Base-by-base conservation (phyloP, 116 monocot genomes). In the Iris pallida region DNA sequence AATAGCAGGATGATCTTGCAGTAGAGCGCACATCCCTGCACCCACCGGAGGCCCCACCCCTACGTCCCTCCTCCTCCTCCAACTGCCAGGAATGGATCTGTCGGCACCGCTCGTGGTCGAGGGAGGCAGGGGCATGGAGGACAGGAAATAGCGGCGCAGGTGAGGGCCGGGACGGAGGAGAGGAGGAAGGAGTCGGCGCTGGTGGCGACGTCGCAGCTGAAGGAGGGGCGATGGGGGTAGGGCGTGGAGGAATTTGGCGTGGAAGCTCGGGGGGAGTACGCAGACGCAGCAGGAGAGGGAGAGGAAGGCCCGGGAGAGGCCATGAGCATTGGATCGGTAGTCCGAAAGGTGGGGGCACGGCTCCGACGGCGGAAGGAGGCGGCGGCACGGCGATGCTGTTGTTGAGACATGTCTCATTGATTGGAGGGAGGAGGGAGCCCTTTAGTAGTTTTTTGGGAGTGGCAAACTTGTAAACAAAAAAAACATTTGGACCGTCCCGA, bases 61-160 rank as follows among this genome's bases (percentile, higher is more conserved):
- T n/a, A n/a, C n/a, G n/a, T n/a, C n/a, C n/a, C n/a, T n/a, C n/a
- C n/a, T n/a, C n/a, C n/a, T n/a, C n/a, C n/a, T n/a, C n/a, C n/a
- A n/a, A n/a, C n/a, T n/a, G n/a, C n/a, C n/a, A n/a, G n/a, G n/a
- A n/a, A n/a, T n/a, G n/a, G n/a, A n/a, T n/a, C n/a, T n/a, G n/a
- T n/a, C n/a, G n/a, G n/a, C n/a, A n/a, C n/a, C n/a, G n/a, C n/a
- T 78, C 81, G 74, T 84, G 88, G 15, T 75, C 80, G 14, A 59
- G 65, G 4, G 45, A 42, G 64, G 16, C 10, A 3, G 53, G 20
- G 42, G 84, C 62, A 80, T 92, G 92, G 63, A 19, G 64, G 71
- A 72, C 92, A 92, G 19, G 73, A 70, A 5, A 87, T 73, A 68
- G 72, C 74, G 3, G 87, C 91, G 72, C 91, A 91, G 46, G 79